phyloP scores from a whole-genome alignment of 108 stramenopile species.

The Nitzschia sp. region DNA sequence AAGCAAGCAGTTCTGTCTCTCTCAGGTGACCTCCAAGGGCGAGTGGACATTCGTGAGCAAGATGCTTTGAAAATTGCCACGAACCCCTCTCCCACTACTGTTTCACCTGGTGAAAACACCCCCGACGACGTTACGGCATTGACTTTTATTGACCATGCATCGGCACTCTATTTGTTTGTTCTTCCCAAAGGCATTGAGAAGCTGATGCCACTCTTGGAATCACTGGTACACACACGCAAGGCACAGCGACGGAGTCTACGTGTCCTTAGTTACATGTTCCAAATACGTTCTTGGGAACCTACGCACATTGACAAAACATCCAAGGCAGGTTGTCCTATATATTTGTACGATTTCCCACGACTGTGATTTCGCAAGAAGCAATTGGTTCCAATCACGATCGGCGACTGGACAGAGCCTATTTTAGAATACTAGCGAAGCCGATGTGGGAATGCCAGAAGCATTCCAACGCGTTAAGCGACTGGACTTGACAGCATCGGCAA shows the following conservation, averaged over 20 bases:
- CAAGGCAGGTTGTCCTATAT: conserved; percentile 53
- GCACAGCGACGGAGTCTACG: conserved; percentile 41
- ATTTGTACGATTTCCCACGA: conserved; percentile 51
- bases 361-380: not conserved
- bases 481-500: too few species aligned
- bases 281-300: conserved; percentile 68
- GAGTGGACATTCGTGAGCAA: conserved; percentile 56
- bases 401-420: too few species aligned
- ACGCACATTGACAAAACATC: conserved; percentile 43
- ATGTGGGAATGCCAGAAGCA: too few species aligned
- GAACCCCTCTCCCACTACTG: not conserved
- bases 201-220: conserved; percentile 55
- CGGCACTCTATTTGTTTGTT: conserved; percentile 81
- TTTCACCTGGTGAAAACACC: not conserved
- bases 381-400: too few species aligned
- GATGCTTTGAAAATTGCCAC: conserved; percentile 44
- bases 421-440: too few species aligned
- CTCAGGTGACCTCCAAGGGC: conserved; percentile 15
- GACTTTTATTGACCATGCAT: conserved; percentile 65
- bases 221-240: conserved; percentile 38
- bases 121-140: conserved; percentile 14
- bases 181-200: conserved; percentile 74
- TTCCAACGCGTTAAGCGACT: too few species aligned
- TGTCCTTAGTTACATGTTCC: conserved; percentile 72
- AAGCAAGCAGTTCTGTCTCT: conserved; percentile 20